phyloP scores from a whole-genome alignment of 257 asterid genomes.

The Solanum pimpinellifolium region DNA sequence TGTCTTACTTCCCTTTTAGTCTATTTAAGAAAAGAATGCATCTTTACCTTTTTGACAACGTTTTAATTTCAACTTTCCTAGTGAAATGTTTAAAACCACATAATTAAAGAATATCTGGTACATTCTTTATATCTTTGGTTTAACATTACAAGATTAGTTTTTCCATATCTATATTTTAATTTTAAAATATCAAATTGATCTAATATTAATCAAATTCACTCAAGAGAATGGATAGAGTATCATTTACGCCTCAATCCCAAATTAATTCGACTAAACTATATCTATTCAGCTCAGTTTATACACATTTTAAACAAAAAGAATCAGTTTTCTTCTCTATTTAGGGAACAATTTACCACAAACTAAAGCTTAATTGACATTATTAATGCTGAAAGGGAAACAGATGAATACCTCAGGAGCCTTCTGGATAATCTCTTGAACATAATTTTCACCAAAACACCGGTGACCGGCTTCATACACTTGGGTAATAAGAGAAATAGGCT shows the following conservation, averaged over 20 bases:
- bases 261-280: background rate
- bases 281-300: background rate
- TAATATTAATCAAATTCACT: background rate
- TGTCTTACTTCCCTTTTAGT: background rate
- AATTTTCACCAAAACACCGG: conserved; percentile 73
- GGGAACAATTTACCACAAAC: background rate
- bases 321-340: background rate
- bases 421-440: conserved; percentile 69
- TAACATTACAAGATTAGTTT: too few species aligned
- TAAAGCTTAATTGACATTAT: background rate
- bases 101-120: background rate
- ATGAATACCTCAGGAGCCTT: conserved; percentile 75
- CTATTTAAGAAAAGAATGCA: background rate
- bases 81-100: background rate
- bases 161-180: too few species aligned
- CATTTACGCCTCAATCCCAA: background rate
- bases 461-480: conserved; percentile 71
- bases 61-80: background rate
- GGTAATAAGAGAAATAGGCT: conserved; percentile 51
- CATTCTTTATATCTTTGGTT: background rate
- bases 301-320: background rate
- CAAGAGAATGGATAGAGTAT: background rate
- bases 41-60: background rate
- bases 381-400: background rate
- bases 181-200: background rate